Evolutionary conservation across 495 filamentous ascomycete genomes (phyloP), one percentile per base, ranked within the genome.

Genomic region (Penicillium bovifimosum): DNA sequence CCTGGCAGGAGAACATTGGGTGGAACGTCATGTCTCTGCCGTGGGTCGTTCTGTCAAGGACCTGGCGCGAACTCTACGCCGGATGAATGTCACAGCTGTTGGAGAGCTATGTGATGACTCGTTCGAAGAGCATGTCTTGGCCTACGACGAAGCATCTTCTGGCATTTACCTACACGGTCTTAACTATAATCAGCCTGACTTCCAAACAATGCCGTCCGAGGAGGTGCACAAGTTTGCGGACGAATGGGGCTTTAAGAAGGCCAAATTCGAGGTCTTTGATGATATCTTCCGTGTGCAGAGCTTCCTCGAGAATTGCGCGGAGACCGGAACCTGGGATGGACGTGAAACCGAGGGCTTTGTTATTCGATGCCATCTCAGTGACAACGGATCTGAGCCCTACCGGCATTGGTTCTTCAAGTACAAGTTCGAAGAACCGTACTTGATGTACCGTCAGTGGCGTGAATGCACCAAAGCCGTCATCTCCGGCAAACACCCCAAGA

Each of bases 341-440:
- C 85, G 90, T 47, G 91, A 97, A 55, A 92, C 96, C 2, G 93
- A 98, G 66, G 93, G 93, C 3, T 98, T 98, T 58, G 93, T 98
- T 47, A 87, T 98, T 51, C 86, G 93, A 47, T 97, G 93, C 72
- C 85, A 88, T 64, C 80, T 83, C 53, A 76, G 76, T 46, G 67
- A 78, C 17, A 69, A 64, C 9, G 72, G 71, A 9, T 61, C 61
- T 2, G 67, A 65, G 35, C 56, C 70, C 0, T 93, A 82, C 70
- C 74, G 79, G 14, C 89, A 97, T 66, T 98, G 92, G 92, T 97
- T 98, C 72, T 98, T 97, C 84, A 98, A 98, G 67, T 98, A 90
- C 79, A 98, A 98, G 73, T 98, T 97, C 47, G 93, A 98, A 65
- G 95, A 98, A 72, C 93, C 93, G 0, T 98, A 98, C 66, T 71